Base-by-base conservation (phyloP, 371 early-diverging fungal genomes). In the Mortierella sp. region DNA sequence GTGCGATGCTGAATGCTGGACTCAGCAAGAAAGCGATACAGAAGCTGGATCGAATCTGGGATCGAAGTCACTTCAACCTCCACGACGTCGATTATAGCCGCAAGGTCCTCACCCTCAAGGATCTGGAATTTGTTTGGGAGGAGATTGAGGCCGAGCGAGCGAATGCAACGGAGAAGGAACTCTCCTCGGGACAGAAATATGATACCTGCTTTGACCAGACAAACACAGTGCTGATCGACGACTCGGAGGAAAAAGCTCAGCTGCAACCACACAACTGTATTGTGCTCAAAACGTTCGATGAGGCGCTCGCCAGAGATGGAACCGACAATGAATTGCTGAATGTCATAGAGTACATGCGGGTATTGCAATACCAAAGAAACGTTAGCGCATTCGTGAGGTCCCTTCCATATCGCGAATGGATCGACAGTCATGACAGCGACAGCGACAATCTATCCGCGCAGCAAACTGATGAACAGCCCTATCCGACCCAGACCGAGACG, bases 191-290 rank as follows among this genome's bases (percentile, higher is more conserved):
- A 43, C 62, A 21, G 17, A 43, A 52, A 8, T 69, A 78, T 14
- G 70, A 42, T 8, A 68, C 62, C 12, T 50, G 69, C 34, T 92
- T 82, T 66, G 81, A 88, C 60, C 81, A 86, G n/a, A 83, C 85
- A 8, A 92, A 91, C 58, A 92, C 89, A 0, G 67, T 92, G 1
- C 60, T 93, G 23, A 63, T 93, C 12, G 93, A 93, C 52, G 93
- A 93, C 72, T 89, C 91, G 8, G 64, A 78, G 0, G 60, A 76
- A 42, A 93, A 93, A 60, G 73, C 90, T 0, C 80, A 80, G 5
- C 60, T 87, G 28, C 92, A 93, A 51, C 90, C 87, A 6, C 84
- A 81, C 50, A 92, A 91, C 57, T 78, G 83, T 15, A 60, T 92
- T 28, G 84, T 86, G 48, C 28, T 87, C 31, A 60, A 70, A 11